These are phyloP conservation scores for Saccharomycopsis fibuligera DNA, from an alignment of 805 yeast species.

Conservation along the genomic window DNA sequence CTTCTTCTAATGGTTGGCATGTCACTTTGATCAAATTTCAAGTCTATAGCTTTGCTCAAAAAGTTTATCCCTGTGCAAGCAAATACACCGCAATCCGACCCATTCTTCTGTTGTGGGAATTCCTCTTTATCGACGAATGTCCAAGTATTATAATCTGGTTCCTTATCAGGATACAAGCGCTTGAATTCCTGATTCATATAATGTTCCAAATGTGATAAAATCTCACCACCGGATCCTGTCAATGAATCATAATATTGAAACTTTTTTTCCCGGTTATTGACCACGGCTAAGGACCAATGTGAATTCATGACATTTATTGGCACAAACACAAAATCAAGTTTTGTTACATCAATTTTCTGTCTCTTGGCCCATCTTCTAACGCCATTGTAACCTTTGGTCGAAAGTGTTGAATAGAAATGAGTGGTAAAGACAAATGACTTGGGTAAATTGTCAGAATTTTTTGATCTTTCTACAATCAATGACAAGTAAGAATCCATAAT, in stretches of 20 bases:
- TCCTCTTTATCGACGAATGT: slow-evolving; percentile 26
- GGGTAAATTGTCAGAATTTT: slow-evolving; percentile 29
- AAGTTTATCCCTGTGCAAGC: slow-evolving; percentile 72
- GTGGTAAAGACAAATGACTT: slow-evolving; percentile 73
- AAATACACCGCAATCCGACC: slow-evolving; percentile 93
- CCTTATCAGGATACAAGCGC: slow-evolving; percentile 33
- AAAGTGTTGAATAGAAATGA: slow-evolving; percentile 73
- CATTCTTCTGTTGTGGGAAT: slow-evolving; percentile 87
- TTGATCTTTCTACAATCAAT: slow-evolving; percentile 41
- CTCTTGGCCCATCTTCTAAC: slow-evolving; percentile 82
- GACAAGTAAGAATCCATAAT: slow-evolving; percentile 77
- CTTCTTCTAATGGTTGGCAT: slow-evolving; percentile 60
- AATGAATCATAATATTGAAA: slow-evolving; percentile 79
- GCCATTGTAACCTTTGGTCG: slow-evolving; percentile 68
- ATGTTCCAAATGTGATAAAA: slow-evolving; percentile 43
- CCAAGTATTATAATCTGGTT: slow-evolving; percentile 24
- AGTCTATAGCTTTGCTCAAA: slow-evolving; percentile 42
- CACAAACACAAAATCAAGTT: slow-evolving; percentile 60
- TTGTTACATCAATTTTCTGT: slow-evolving; percentile 58
- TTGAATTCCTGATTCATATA: slow-evolving; percentile 68
- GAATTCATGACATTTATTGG: slow-evolving; percentile 81
- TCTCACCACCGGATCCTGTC: slow-evolving; percentile 29
- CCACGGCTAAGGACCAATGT: slow-evolving; percentile 88
- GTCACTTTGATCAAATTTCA: slow-evolving; percentile 59
- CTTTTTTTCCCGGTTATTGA: slow-evolving; percentile 53